phyloP scores from a whole-genome alignment of 2,329 filamentous ascomycete species.

The Stachybotrys chartarum region DNA sequence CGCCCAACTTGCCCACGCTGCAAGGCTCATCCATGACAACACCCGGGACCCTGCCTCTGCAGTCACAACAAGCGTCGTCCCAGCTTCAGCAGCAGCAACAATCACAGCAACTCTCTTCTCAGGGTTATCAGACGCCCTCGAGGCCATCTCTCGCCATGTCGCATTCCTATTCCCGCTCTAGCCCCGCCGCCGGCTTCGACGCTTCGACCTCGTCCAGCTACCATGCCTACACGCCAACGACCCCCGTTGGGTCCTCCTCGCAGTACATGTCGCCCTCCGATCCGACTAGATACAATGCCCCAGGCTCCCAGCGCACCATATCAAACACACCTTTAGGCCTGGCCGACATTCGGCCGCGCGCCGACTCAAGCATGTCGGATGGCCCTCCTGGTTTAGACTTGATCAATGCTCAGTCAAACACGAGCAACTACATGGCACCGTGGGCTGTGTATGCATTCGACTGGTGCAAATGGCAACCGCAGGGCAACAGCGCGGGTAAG shows the following conservation, averaged over 20 bases:
- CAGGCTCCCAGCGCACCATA: slow-evolving; percentile 52
- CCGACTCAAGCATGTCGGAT: slow-evolving; percentile 74
- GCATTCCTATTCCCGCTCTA: slow-evolving; percentile 79
- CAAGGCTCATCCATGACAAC: slow-evolving; percentile 28
- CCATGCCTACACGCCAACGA: slow-evolving; percentile 53
- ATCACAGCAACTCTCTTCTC: slow-evolving; percentile 32
- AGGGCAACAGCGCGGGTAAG: slow-evolving; percentile 77
- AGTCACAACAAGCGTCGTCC: slow-evolving; percentile 33
- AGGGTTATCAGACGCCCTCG: slow-evolving; percentile 55
- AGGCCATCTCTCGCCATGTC: slow-evolving; percentile 59
- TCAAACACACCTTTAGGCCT: slow-evolving; percentile 87
- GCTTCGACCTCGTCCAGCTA: slow-evolving; percentile 40
- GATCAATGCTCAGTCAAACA: slow-evolving; percentile 58
- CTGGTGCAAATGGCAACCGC: slow-evolving; percentile 97
- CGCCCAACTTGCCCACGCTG: slow-evolving; percentile 39
- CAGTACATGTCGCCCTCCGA: slow-evolving; percentile 59
- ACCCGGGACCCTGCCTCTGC: slow-evolving; percentile 20
- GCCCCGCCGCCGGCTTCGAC: slow-evolving; percentile 59
- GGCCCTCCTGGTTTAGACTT: slow-evolving; percentile 63
- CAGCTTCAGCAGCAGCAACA: slow-evolving; percentile 25
- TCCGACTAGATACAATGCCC: slow-evolving; percentile 44
- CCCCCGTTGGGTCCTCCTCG: slow-evolving; percentile 51
- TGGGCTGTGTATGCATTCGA: slow-evolving; percentile 97
- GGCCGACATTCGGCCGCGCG: slow-evolving; percentile 82
- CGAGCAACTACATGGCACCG: slow-evolving; percentile 88